Evolutionary conservation across 345 rosid species (phyloP).

Genomic region (Eucalyptus tenuipes): DNA sequence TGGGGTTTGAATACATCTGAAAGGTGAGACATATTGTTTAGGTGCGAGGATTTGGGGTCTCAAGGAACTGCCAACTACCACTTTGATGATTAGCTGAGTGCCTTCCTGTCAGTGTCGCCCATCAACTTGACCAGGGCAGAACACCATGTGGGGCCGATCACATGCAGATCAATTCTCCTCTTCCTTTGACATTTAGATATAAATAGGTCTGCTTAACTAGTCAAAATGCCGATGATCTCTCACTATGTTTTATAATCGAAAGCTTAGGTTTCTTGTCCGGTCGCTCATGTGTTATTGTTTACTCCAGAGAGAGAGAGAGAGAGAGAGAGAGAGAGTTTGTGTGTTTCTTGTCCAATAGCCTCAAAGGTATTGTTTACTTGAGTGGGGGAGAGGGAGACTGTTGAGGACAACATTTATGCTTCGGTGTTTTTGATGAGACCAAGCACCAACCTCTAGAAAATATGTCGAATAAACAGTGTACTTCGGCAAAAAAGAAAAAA

Average conservation of each 20-base stretch:
- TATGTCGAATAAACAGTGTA: neutral
- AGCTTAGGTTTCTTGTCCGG: neutral
- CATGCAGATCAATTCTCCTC: neutral
- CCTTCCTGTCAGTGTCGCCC: neutral
- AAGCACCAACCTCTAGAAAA: neutral
- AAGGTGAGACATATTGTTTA: neutral
- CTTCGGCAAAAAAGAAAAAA: too few species aligned
- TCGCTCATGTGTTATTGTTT: neutral
- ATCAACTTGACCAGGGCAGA: neutral
- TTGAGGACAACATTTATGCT: neutral
- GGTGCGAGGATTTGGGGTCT: neutral
- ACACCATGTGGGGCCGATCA: neutral
- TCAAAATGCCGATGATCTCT: neutral
- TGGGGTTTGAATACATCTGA: neutral
- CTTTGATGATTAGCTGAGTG: neutral
- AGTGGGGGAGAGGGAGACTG: neutral
- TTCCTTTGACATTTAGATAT: neutral
- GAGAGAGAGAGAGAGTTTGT: neutral
- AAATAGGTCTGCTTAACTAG: neutral
- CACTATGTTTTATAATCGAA: neutral
- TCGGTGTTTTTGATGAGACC: neutral
- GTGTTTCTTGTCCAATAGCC: neutral
- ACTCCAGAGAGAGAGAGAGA: neutral
- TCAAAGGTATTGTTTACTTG: neutral
- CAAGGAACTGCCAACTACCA: neutral